Evolutionary conservation across 2,329 filamentous ascomycete genomes (phyloP).

Genomic region (Venturiaceae sp.): DNA sequence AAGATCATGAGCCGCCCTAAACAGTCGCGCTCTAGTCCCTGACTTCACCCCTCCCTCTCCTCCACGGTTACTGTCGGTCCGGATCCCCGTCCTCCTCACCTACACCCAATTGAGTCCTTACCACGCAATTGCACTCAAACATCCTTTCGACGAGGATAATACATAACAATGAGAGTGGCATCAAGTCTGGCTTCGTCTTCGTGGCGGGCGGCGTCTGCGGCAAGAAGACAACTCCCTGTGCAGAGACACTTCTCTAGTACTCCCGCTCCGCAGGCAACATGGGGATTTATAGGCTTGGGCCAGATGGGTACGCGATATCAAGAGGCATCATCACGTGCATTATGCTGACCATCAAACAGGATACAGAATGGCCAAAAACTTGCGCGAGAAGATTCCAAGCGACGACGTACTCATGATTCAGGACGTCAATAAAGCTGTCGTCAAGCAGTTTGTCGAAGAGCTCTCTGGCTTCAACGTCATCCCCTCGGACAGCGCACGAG

Average conservation of each 20-base stretch:
- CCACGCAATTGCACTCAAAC: neutral
- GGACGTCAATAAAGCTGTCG: constrained; percentile 52
- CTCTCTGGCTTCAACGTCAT: constrained; percentile 39
- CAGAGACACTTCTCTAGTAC: constrained; percentile 8
- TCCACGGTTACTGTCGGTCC: neutral
- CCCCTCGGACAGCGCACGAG: constrained; percentile 46
- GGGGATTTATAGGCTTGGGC: constrained; percentile 51
- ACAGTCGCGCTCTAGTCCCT: neutral
- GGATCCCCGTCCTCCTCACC: neutral
- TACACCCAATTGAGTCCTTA: neutral
- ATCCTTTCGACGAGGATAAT: neutral
- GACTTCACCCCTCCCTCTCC: neutral
- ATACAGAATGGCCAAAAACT: constrained; percentile 63
- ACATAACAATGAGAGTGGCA: constrained; percentile 1
- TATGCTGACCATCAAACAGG: constrained; percentile 31
- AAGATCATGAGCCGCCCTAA: neutral
- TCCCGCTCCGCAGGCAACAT: constrained; percentile 27
- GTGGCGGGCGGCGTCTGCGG: neutral
- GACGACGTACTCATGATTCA: constrained; percentile 54
- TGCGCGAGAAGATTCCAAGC: constrained; percentile 54
- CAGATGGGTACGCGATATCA: constrained; percentile 45
- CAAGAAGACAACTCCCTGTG: neutral
- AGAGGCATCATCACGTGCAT: constrained; percentile 9
- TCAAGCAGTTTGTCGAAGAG: constrained; percentile 49
- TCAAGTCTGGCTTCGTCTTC: neutral